Evolutionary conservation across 2,329 filamentous ascomycete genomes (phyloP), one percentile per base, ranked within the genome.

Genomic region (Colletotrichum graminicola): DNA sequence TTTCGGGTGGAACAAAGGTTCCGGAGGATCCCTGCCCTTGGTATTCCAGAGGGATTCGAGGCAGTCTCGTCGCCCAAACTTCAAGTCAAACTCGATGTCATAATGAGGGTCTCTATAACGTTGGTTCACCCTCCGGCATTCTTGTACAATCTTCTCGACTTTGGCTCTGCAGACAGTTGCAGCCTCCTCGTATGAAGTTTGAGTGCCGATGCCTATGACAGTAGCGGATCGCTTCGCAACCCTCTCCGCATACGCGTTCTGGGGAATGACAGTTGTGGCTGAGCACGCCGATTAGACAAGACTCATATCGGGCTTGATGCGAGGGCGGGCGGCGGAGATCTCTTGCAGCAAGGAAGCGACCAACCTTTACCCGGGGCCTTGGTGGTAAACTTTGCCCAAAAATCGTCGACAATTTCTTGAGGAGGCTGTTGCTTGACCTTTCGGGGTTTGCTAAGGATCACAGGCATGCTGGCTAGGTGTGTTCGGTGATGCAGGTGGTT

Each of bases 61-160:
- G 41, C 85, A 89, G 76, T 89, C 85, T 52, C 83, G 82, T 7
- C 78, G 80, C n/a, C 82, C 81, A 47, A 84, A 84, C 81, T 93
- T 92, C 73, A 94, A 85, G 78, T 95, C 93, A 47, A 88, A 84
- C 77, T 96, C 94, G 62, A 97, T 90, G 78, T 97, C 92, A 78
- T 97, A 97, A 79, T 96, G 90, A n/a, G 91, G 89, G 77, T 97
- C 94, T 21, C 92, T 88, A 78, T 97, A 97, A 80, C 94, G 95
- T 77, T 94, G 92, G 80, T 97, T 97, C 68, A 94, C 85, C 11
- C 93, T 88, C 29, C 90, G 86, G 78, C 94, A 97, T 77, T 91
- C 89, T 68, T 84, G 84, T 60, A 89, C 85, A 71, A 91, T 91
- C 78, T 89, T 88, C 34, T 84, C 85, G 4, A 87, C 92, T 82